Evolutionary conservation across 371 early-diverging fungal genomes (phyloP).

Genomic region (Neoconidiobolus thromboides): DNA sequence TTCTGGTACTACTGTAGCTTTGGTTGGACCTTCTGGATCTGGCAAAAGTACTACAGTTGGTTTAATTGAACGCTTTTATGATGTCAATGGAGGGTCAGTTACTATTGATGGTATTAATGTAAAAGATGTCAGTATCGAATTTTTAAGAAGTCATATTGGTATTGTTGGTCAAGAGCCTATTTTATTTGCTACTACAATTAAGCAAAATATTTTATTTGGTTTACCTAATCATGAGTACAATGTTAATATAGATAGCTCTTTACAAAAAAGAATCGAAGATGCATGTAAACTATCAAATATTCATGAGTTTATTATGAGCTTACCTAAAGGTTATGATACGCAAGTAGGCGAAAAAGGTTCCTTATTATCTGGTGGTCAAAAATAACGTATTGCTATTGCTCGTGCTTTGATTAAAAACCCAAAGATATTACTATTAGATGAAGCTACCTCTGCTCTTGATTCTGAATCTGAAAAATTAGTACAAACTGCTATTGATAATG

Average conservation of each 20-base stretch:
- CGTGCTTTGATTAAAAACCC: slow-evolving; percentile 48
- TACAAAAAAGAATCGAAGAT: slow-evolving; percentile 11
- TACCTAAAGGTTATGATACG: slow-evolving; percentile 58
- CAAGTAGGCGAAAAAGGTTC: slow-evolving; percentile 37
- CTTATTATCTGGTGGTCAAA: slow-evolving; percentile 60
- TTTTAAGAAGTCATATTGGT: slow-evolving; percentile 49
- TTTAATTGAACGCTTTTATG: slow-evolving; percentile 57
- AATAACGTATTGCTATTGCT: slow-evolving; percentile 40
- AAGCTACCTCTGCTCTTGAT: slow-evolving; percentile 66
- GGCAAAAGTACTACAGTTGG: slow-evolving; percentile 49
- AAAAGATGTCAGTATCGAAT: slow-evolving; percentile 29
- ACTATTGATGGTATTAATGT: slow-evolving; percentile 34
- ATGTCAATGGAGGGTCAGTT: slow-evolving; percentile 26
- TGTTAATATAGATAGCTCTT: background rate
- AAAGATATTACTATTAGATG: slow-evolving; percentile 32
- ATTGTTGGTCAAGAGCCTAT: slow-evolving; percentile 79
- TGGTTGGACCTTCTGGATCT: slow-evolving; percentile 56
- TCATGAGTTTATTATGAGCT: slow-evolving; percentile 45
- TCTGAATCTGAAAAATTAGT: slow-evolving; percentile 61
- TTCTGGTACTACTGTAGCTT: slow-evolving; percentile 53
- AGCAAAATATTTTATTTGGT: slow-evolving; percentile 64
- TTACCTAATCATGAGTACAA: slow-evolving; percentile 15
- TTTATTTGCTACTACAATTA: slow-evolving; percentile 64
- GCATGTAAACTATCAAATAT: slow-evolving; percentile 46
- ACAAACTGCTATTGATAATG: slow-evolving; percentile 56